These are phyloP conservation scores for Phytophthora sp. DNA, from an alignment of 352 stramenopile genomes.

Conservation along the genomic window DNA sequence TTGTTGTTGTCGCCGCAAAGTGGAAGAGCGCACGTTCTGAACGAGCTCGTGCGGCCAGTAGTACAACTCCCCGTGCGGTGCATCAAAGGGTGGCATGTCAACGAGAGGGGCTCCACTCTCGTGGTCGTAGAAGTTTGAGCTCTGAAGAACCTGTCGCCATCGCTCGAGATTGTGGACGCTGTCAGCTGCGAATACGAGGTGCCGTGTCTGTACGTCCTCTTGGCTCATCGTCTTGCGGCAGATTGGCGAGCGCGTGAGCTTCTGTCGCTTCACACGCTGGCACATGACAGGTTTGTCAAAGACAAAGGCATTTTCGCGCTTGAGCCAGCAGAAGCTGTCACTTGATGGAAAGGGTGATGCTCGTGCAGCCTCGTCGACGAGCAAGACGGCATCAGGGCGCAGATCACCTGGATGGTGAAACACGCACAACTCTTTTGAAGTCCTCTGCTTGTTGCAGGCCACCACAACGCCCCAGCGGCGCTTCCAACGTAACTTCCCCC, in stretches of 20 bases:
- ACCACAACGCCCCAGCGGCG: slow-evolving; percentile 65
- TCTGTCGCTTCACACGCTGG: slow-evolving; percentile 39
- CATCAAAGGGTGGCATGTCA: slow-evolving; percentile 13
- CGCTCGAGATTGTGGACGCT: slow-evolving; percentile 30
- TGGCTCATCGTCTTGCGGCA: slow-evolving; percentile 52
- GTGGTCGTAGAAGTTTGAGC: slow-evolving; percentile 33
- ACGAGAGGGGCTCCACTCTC: slow-evolving; percentile 17
- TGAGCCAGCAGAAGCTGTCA: slow-evolving; percentile 42
- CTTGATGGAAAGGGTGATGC: slow-evolving; percentile 28
- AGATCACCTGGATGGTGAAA: slow-evolving; percentile 42
- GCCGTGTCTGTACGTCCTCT: slow-evolving; percentile 37
- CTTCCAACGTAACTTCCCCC: slow-evolving; percentile 61
- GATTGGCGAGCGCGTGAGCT: slow-evolving; percentile 47
- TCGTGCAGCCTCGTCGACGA: slow-evolving; percentile 39
- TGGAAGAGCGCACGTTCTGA: slow-evolving; percentile 28
- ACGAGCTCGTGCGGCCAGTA: slow-evolving; percentile 48
- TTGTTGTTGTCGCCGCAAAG: slow-evolving; percentile 18
- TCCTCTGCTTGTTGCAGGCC: slow-evolving; percentile 54
- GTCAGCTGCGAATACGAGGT: slow-evolving; percentile 50
- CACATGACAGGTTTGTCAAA: slow-evolving; percentile 48
- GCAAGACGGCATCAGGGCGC: slow-evolving; percentile 36
- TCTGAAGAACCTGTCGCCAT: slow-evolving; percentile 46
- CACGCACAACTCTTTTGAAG: slow-evolving; percentile 58
- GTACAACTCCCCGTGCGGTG: slow-evolving; percentile 32
- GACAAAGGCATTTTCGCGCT: slow-evolving; percentile 46